Base-by-base conservation (phyloP, 2,329 filamentous ascomycete genomes). In the Phaeosphaeria sp. region DNA sequence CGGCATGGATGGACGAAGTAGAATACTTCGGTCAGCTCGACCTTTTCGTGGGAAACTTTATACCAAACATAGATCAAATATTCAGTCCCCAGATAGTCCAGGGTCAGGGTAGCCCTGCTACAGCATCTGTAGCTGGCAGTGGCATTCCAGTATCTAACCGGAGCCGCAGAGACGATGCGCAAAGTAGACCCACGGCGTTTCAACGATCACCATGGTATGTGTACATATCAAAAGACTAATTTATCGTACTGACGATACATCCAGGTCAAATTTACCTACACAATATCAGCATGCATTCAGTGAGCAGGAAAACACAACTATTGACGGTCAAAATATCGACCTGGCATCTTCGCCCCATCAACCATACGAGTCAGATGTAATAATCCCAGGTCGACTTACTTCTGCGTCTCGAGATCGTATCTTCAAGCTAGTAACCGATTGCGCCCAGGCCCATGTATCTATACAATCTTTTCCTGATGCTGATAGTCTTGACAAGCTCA, bases 381-480 rank as follows among this genome's bases (percentile, higher is more conserved):
- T 55, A 1, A 68, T 75, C 18, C 60, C 66, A 17, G 69, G 68
- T 25, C 55, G 54, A 2, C 58, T 74, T 0, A 62, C 59, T 3
- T 47, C 57, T 21, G 56, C 58, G 44, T 60, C 64, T n/a, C 66
- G 72, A 2, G 71, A 75, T 53, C 64, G 65, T 1, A 71, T 75
- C 17, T 66, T 75, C 39, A 67, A 73, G 22, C 61, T 74, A 1
- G 68, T 75, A 1, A 62, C 66, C 0, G 72, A 71, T 47, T 72
- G 71, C 0, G 69, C 71, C 0, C 64, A 64, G 23, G 65, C 64
- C 27, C 66, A 68, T 9, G 59, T 75, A 0, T 61, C 65, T 0
- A 69, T 74, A 21, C 67, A 66, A 1, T 68, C 69, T 1, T 75
- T 75, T 21, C 72, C 72, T 2, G 71, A 69, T 1, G 57, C 66